Percentiles rank a stretch among this genome's conserved stretches.
Evolutionary conservation across 2,329 filamentous ascomycete species (phyloP).

Genomic region (Diplodia mutila): DNA sequence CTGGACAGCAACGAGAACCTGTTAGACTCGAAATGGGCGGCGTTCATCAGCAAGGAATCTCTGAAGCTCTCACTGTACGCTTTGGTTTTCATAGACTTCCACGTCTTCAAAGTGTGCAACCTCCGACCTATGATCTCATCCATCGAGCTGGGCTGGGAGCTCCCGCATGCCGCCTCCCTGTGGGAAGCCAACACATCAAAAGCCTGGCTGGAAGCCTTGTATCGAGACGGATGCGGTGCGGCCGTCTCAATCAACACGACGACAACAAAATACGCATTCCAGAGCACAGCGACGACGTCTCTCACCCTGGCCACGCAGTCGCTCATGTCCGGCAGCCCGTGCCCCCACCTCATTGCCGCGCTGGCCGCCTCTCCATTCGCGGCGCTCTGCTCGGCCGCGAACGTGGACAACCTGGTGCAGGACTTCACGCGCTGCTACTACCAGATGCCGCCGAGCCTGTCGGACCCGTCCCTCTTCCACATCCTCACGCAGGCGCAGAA

Average conservation of each 20-base stretch:
- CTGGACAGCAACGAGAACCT: background rate
- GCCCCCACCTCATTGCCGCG: background rate
- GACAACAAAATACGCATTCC: background rate
- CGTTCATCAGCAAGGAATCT: background rate
- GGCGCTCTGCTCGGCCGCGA: background rate
- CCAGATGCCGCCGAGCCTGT: background rate
- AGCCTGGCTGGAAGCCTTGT: background rate
- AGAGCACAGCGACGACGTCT: background rate
- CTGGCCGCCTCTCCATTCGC: background rate
- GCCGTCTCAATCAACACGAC: background rate
- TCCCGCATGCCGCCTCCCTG: background rate
- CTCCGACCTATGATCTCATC: background rate
- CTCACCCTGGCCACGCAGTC: background rate
- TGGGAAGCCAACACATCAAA: background rate
- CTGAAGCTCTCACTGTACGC: background rate
- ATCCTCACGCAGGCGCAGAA: background rate
- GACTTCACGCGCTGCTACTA: background rate
- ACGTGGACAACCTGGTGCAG: background rate
- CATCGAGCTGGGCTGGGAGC: background rate
- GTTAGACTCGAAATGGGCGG: background rate
- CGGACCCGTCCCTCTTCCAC: background rate
- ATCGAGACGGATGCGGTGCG: background rate
- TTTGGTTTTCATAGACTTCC: background rate
- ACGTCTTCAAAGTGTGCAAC: background rate
- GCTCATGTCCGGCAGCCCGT: background rate